phyloP scores from a whole-genome alignment of 1,139 yeast species.

The Geotrichum histeridarum region DNA sequence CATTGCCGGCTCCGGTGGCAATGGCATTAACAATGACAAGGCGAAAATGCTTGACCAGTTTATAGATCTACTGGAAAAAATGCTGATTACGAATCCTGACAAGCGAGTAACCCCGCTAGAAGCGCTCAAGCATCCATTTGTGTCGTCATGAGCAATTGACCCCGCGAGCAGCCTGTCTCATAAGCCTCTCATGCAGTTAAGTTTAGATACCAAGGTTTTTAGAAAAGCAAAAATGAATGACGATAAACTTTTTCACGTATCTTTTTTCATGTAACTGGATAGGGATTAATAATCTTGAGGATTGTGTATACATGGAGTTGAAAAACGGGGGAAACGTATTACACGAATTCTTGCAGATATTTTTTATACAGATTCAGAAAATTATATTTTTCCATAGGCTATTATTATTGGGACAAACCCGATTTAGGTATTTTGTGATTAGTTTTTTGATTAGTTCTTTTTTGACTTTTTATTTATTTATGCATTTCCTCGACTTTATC shows the following conservation, averaged over 20 bases:
- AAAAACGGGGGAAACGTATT: too few species aligned
- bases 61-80: conserved; percentile 57
- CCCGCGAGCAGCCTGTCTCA: neutral
- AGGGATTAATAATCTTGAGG: too few species aligned
- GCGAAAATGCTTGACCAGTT: conserved; percentile 24
- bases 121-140: conserved; percentile 64
- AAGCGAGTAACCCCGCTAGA: conserved; percentile 65
- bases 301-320: too few species aligned
- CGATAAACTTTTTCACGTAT: neutral
- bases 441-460: too few species aligned
- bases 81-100: conserved; percentile 72
- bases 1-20: conserved; percentile 5
- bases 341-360: too few species aligned
- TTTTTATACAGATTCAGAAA: too few species aligned
- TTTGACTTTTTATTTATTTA: too few species aligned
- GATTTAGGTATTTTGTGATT: too few species aligned
- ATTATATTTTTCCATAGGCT: too few species aligned
- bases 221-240: neutral
- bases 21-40: conserved; percentile 2
- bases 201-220: neutral
- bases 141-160: neutral
- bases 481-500: too few species aligned
- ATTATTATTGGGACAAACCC: too few species aligned
- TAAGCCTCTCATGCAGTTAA: neutral
- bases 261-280: neutral